Evolutionary conservation across 2,329 filamentous ascomycete genomes (phyloP), one percentile per base, ranked within the genome.

Genomic region (Thelonectria blattea): DNA sequence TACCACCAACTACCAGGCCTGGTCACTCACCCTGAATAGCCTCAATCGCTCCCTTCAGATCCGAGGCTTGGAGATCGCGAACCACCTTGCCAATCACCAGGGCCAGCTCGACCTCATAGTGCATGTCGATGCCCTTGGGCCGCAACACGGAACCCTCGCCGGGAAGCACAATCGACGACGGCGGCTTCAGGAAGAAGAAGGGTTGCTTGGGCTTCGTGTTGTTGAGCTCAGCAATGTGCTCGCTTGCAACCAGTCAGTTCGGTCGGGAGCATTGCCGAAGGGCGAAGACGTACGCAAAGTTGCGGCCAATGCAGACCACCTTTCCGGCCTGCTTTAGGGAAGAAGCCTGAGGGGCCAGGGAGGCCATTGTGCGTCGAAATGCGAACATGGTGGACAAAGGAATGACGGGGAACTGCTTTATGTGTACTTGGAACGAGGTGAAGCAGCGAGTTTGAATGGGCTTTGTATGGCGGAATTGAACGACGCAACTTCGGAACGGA

Each of bases 141-240:
- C 90, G 87, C 68, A 97, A 84, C 49, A 97, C 88, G 3, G 93
- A 89, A 1, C 93, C 93, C 58, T 88, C 85, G 27, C 87, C 85
- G 0, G 92, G 92, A 20, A 91, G 83, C 4, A 98, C 85, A 69
- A 99, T 91, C 3, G 93, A 91, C 42, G 91, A 92, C 0, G 93
- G 81, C 2, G 95, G 95, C 84, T 99, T 99, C 69, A 98, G 86
- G 85, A 99, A 99, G 88, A 97, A 99, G 81, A 99, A 98, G 24
- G 95, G 95, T 78, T 97, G 93, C 77, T 95, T 96, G 52, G 95
- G 95, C 66, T 88, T 88, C 62, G 85, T 83, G 78, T 90, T 97
- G 78, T 93, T 93, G 68, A 99, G 86, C 81, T 99, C 95, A 65
- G 90, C 87, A 74, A 98, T 90, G 79, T 99, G 95, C 77, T 97